These are phyloP conservation scores for Pichia ethanolica DNA, from an alignment of 805 yeast genomes.

Conservation along the genomic window DNA sequence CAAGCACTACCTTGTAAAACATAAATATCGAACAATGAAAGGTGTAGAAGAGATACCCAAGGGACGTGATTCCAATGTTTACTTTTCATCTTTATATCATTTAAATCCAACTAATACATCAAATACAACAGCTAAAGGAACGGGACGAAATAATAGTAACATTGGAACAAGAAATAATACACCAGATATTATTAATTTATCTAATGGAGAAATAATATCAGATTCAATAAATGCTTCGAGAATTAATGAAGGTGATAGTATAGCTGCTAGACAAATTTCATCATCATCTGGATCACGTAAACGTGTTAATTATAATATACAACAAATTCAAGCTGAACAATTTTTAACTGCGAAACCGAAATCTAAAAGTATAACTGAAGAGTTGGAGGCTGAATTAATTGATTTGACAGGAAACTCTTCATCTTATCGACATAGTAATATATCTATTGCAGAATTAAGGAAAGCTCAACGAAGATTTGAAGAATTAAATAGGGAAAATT, in stretches of 20 bases:
- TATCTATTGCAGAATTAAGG: constrained; percentile 26
- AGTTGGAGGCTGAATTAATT: constrained; percentile 9
- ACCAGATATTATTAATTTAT: neutral
- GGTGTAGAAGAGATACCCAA: constrained; percentile 25
- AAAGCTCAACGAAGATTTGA: constrained; percentile 32
- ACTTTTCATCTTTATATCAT: constrained; percentile 24
- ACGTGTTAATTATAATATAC: constrained; percentile 29
- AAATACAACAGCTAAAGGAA: neutral
- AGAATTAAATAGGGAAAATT: constrained; percentile 38
- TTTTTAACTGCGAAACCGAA: constrained; percentile 10
- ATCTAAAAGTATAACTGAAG: constrained; percentile 12
- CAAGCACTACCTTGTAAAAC: neutral
- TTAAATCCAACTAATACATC: neutral
- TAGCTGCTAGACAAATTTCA: neutral
- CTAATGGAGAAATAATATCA: neutral
- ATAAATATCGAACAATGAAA: constrained; percentile 13
- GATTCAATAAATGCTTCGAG: neutral
- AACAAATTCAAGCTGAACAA: constrained; percentile 25
- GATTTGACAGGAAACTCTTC: constrained; percentile 9
- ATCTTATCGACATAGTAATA: neutral
- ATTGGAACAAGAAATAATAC: neutral
- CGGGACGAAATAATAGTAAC: neutral
- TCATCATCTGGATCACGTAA: constrained; percentile 19
- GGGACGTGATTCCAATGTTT: constrained; percentile 19
- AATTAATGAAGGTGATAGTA: neutral